Base-by-base conservation (phyloP, 768 basidiomycete genomes). In the Wakefieldia striispora region DNA sequence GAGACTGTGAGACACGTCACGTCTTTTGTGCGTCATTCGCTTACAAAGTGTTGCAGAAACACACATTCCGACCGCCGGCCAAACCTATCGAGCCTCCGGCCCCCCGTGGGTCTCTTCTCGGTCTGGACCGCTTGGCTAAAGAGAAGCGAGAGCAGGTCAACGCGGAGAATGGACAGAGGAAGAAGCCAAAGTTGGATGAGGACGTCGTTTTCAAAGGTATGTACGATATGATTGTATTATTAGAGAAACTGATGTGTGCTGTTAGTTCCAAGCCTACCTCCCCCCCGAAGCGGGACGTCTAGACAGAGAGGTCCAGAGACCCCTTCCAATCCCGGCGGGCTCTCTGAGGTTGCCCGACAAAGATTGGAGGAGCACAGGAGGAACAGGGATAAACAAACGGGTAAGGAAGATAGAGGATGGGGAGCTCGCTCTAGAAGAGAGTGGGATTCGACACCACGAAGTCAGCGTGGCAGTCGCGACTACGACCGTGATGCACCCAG, bases 261-360 rank as follows among this genome's bases (percentile, higher is more conserved):
- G 14, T 6, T 50, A 97, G 95, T 97, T 17, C 95, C 95, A 0
- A 77, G 68, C 34, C 66, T 95, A 19, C 95, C 93, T 50, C 72
- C 73, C 13, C 73, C 73, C 26, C 76, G 80, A 40, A 69, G 64
- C 35, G 67, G 72, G n/a, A 82, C 86, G 60, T 63, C 77, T 3
- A 80, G 95, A 6, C 83, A 88, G 52, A 75, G 88, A 51, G 89
- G 84, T 0, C 87, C 88, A 57, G 95, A 97, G 57, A 98, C 95
- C 0, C 95, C 95, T 0, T 95, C 95, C 17, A 90, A 95, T 63
- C 86, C 91, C 3, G 88, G 91, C 33, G 95, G 95, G 14, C 72
- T 99, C 17, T 89, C 91, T 1, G 88, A 91, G 23, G 71, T 74
- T 1, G 92, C 85, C 13, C 75, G 85, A 17, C 75, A 77, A 55